Conservation (phyloP, 768 basidiomycete genomes). For the Neoboletus magnificus region DNA sequence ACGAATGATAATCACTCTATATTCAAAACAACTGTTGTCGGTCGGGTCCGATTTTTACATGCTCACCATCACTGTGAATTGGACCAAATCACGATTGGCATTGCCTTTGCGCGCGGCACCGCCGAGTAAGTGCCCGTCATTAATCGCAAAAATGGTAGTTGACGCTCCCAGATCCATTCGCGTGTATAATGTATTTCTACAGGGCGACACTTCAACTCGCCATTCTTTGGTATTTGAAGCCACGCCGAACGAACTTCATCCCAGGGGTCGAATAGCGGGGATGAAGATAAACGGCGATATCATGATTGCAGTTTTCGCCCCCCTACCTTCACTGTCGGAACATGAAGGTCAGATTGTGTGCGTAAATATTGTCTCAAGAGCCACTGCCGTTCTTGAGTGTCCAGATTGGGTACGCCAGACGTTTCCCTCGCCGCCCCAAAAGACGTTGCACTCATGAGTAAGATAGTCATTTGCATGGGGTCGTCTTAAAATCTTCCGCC, state of each 20-base stretch:
- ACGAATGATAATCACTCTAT: slow-evolving; percentile 24
- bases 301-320: slow-evolving; percentile 16
- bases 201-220: background rate
- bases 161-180: slow-evolving; percentile 19
- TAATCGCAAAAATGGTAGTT: background rate
- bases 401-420: slow-evolving; percentile 16
- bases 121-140: slow-evolving; percentile 16
- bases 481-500: slow-evolving; percentile 15
- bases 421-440: background rate
- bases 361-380: slow-evolving; percentile 16
- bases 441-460: background rate
- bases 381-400: slow-evolving; percentile 12
- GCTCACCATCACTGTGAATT: slow-evolving; percentile 25
- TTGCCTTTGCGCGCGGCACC: slow-evolving; percentile 13
- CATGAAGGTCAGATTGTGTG: slow-evolving; percentile 14
- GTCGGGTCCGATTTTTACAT: slow-evolving; percentile 35
- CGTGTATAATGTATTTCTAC: slow-evolving; percentile 22
- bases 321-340: background rate
- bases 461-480: slow-evolving; percentile 9
- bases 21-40: slow-evolving; percentile 26
- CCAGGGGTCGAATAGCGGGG: slow-evolving; percentile 15
- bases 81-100: slow-evolving; percentile 20
- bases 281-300: slow-evolving; percentile 24
- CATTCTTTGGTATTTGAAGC: slow-evolving; percentile 19
- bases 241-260: slow-evolving; percentile 8